These are phyloP conservation scores for Rutstroemia sydowiana DNA, from an alignment of 2,329 filamentous ascomycete species.

Conservation along the genomic window DNA sequence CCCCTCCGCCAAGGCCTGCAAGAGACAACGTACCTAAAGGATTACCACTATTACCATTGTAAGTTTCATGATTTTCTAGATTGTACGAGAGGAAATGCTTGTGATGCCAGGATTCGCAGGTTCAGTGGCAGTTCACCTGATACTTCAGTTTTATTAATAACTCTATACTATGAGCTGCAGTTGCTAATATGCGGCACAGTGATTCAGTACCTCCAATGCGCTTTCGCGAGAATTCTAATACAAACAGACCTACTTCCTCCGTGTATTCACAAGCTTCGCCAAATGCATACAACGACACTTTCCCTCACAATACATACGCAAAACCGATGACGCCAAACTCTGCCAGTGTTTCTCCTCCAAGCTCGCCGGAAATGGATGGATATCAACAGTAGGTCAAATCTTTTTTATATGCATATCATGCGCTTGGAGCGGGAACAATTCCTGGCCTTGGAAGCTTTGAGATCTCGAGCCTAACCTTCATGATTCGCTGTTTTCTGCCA, in stretches of 20 bases:
- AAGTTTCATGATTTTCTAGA: slow-evolving; percentile 12
- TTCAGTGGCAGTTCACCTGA: slow-evolving; percentile 11
- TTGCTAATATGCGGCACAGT: slow-evolving; percentile 17
- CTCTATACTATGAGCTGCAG: slow-evolving; percentile 11
- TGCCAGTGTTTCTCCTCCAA: slow-evolving; percentile 37
- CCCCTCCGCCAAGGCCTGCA: slow-evolving; percentile 18
- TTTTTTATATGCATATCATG: too few species aligned
- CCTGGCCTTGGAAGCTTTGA: too few species aligned
- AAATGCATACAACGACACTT: slow-evolving; percentile 17
- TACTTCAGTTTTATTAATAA: slow-evolving; percentile 10
- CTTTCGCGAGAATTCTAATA: slow-evolving; percentile 18
- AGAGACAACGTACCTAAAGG: slow-evolving; percentile 20
- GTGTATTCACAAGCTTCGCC: slow-evolving; percentile 53
- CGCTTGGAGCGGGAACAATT: too few species aligned
- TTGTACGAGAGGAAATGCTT: too few species aligned
- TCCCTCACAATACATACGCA: slow-evolving; percentile 21
- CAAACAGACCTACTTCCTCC: slow-evolving; percentile 48
- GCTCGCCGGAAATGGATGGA: slow-evolving; percentile 32
- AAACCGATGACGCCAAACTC: slow-evolving; percentile 26
- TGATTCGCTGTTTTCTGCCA: too few species aligned
- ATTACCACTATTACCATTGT: slow-evolving; percentile 19
- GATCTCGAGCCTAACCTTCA: too few species aligned
- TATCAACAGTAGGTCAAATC: slow-evolving; percentile 25
- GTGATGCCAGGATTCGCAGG: too few species aligned
- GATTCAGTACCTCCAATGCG: slow-evolving; percentile 16